Evolutionary conservation across 1,284 basidiomycete species (phyloP).

Genomic region (Ceratobasidium sp.): DNA sequence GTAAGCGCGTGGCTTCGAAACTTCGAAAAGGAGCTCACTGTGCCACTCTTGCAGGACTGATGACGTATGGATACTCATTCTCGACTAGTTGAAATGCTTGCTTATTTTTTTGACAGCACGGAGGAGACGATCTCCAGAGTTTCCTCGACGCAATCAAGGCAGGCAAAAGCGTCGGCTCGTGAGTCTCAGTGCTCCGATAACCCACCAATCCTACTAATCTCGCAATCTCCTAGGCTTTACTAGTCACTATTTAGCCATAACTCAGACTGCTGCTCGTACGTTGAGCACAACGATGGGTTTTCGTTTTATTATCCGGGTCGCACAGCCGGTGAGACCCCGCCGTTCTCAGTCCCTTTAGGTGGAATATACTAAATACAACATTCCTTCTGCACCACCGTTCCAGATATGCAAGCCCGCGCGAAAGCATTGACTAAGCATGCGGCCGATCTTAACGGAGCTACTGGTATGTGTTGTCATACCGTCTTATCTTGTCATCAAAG

Average conservation of each 20-base stretch:
- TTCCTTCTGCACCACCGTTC: not conserved
- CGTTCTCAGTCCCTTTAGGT: not conserved
- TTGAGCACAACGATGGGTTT: conserved; percentile 48
- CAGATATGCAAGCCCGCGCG: not conserved
- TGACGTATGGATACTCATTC: not conserved
- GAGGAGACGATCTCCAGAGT: conserved; percentile 42
- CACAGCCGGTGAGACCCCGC: conserved; percentile 40
- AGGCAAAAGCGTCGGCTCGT: conserved; percentile 45
- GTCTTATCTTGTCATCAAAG: no score
- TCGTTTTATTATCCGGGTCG: conserved; percentile 45
- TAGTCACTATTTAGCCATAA: conserved; percentile 53
- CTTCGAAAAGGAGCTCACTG: not conserved
- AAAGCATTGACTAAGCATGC: conserved; percentile 42
- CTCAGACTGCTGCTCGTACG: conserved; percentile 49
- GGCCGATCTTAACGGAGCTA: conserved; percentile 39
- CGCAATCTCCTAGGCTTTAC: conserved; percentile 44
- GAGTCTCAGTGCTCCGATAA: not conserved
- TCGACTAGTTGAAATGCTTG: no score
- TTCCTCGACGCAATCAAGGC: conserved; percentile 47
- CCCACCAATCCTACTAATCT: not conserved
- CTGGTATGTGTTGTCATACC: conserved; percentile 19
- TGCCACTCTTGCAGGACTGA: not conserved
- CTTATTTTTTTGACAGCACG: conserved; percentile 6
- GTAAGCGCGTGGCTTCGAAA: conserved; percentile 40
- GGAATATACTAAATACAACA: not conserved